Base-by-base conservation (phyloP, 495 filamentous ascomycete genomes). In the Penicillium lagena region DNA sequence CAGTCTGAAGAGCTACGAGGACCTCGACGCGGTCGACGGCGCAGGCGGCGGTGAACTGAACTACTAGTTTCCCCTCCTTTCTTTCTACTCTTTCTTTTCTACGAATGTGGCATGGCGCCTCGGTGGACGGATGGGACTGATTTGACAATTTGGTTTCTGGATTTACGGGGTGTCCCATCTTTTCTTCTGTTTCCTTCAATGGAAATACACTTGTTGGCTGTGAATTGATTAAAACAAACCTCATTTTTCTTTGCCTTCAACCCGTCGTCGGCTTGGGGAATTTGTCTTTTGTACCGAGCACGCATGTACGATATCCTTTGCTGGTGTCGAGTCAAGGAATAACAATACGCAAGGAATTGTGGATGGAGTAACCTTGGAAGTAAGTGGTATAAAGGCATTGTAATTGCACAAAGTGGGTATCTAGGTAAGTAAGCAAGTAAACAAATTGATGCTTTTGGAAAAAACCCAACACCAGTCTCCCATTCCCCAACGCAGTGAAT, bases 1-100 rank as follows among this genome's bases (percentile, higher is more conserved):
- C 37, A 95, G 85, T 35, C 58, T 98, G 30, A 95, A 93, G 75
- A 94, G 87, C 62, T 98, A 98, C 63, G 94, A 97, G 64, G 93
- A 98, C 65, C 69, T 98, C 2, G 93, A 98, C 70, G 91, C 93
- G 12, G 73, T 80, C 30, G 72, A 68, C 27, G 70, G 68, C 2
- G 67, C 68, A 22, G 78, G 68, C 13, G 64, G 73, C 37, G 78
- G 73, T 8, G 81, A 84, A 58, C 60, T 85, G 43, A 80, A 85
- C 54, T 85, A 85, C 46, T 83, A 63, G 59, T 14, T 27, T 14
- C 43, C 10, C 35, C 12, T 35, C 29, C 33, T 42, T 14, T 43
- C 32, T 30, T 28, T 35, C 43, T 14, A 28, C 41, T 37, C 31
- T 43, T 33, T 40, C 13, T 22, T 37, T 45, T 14, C 35, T 31